phyloP scores from a whole-genome alignment of 768 basidiomycete species.

The Mycena crocata region DNA sequence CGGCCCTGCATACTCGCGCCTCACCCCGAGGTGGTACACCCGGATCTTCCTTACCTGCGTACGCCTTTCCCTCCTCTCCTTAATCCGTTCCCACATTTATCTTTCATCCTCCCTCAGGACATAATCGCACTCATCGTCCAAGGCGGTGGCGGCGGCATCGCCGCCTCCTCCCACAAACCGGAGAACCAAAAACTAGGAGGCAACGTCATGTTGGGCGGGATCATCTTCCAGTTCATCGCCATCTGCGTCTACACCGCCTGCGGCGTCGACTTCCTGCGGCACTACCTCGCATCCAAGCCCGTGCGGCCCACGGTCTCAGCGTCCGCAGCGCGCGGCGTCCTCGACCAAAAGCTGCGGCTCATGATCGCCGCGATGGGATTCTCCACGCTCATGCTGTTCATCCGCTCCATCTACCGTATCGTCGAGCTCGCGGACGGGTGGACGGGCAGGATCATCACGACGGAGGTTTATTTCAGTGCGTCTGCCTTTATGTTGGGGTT shows the following conservation, averaged over 20 bases:
- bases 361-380: slow-evolving; percentile 52
- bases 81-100: not conserved
- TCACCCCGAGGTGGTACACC: slow-evolving; percentile 36
- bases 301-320: slow-evolving; percentile 23
- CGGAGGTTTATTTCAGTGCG: slow-evolving; percentile 57
- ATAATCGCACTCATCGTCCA: slow-evolving; percentile 52
- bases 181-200: slow-evolving; percentile 23
- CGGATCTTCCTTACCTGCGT: slow-evolving; percentile 27
- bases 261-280: slow-evolving; percentile 58
- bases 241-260: slow-evolving; percentile 55
- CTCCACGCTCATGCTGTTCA: slow-evolving; percentile 56
- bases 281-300: slow-evolving; percentile 51
- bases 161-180: slow-evolving; percentile 42
- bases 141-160: slow-evolving; percentile 52
- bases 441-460: slow-evolving; percentile 60
- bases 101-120: slow-evolving; percentile 26
- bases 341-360: slow-evolving; percentile 19
- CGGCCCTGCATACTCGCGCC: slow-evolving; percentile 52
- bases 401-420: slow-evolving; percentile 65
- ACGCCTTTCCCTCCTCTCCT: not conserved
- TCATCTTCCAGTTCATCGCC: slow-evolving; percentile 66
- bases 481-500: not conserved
- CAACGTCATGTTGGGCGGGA: slow-evolving; percentile 67
- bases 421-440: slow-evolving; percentile 65
- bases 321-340: slow-evolving; percentile 12